phyloP scores from a whole-genome alignment of 352 stramenopile species.

The Thalassiosira delicatula region DNA sequence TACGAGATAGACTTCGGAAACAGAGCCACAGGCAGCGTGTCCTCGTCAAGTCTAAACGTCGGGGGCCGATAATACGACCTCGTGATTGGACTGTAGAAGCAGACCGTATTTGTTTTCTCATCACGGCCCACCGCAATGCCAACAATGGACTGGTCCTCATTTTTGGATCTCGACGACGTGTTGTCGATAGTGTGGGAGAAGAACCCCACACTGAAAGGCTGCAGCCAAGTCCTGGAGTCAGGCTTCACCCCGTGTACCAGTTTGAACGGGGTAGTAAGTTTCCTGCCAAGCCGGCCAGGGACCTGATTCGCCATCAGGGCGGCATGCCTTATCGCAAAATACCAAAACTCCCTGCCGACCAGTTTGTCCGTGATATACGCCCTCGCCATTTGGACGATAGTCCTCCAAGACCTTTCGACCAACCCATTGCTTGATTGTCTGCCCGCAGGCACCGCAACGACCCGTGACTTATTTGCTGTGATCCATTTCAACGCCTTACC shows the following conservation, averaged over 20 bases:
- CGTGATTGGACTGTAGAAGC: slow-evolving; percentile 34
- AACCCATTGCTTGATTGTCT: background rate
- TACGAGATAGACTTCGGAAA: slow-evolving; percentile 20
- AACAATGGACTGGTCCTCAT: background rate
- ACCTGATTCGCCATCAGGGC: slow-evolving; percentile 5
- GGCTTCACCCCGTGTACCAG: slow-evolving; percentile 1
- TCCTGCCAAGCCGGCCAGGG: background rate
- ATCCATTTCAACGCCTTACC: background rate
- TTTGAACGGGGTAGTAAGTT: slow-evolving; percentile 13
- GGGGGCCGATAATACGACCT: slow-evolving; percentile 18
- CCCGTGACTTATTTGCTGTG: background rate
- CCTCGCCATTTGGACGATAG: background rate
- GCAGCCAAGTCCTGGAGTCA: background rate
- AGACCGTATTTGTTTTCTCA: background rate
- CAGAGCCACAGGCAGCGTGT: background rate
- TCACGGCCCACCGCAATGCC: slow-evolving; percentile 7
- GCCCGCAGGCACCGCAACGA: background rate
- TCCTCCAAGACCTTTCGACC: background rate
- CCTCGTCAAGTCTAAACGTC: slow-evolving; percentile 9
- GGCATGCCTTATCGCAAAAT: background rate
- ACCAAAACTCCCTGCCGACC: slow-evolving; percentile 13
- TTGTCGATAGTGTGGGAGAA: background rate
- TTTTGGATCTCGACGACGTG: background rate
- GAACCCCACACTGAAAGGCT: slow-evolving; percentile 8
- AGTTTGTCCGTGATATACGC: slow-evolving; percentile 6